Conservation (phyloP, 2,329 filamentous ascomycete genomes). For the Cladorrhinum sp. region DNA sequence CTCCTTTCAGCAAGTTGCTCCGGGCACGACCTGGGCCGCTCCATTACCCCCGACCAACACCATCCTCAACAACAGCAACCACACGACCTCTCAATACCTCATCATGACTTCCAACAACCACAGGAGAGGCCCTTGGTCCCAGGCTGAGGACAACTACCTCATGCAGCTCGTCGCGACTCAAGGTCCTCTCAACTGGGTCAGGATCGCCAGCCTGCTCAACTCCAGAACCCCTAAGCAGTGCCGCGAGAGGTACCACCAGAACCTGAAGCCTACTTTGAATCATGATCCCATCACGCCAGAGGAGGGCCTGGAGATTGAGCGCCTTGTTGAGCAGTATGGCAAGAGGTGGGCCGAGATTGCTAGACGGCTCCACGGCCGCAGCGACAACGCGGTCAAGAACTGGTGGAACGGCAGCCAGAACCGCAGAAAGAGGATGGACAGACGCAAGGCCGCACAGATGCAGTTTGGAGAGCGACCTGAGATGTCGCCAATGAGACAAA, state of each 20-base stretch:
- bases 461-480: conserved; percentile 7
- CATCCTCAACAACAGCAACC: not conserved
- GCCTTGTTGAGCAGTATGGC: conserved; percentile 72
- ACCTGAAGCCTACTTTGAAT: conserved; percentile 74
- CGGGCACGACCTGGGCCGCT: not conserved
- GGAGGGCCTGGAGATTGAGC: conserved; percentile 71
- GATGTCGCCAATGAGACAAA: not conserved
- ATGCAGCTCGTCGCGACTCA: conserved; percentile 2
- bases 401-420: conserved; percentile 97
- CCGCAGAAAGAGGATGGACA: conserved; percentile 58
- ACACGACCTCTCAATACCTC: not conserved
- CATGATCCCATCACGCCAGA: conserved; percentile 69
- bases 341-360: conserved; percentile 93
- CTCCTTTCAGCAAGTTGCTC: not conserved
- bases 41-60: not conserved
- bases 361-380: conserved; percentile 74
- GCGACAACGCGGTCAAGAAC: conserved; percentile 95
- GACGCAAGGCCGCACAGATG: conserved; percentile 33
- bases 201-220: conserved; percentile 71
- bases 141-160: conserved; percentile 2
- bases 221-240: conserved; percentile 91
- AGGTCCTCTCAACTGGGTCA: conserved; percentile 73
- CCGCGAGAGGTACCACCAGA: conserved; percentile 90
- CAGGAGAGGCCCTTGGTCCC: conserved; percentile 8
- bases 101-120: conserved; percentile 4